Evolutionary conservation across 2,329 filamentous ascomycete genomes (phyloP).

Genomic region (Cordyceps pruinosa): DNA sequence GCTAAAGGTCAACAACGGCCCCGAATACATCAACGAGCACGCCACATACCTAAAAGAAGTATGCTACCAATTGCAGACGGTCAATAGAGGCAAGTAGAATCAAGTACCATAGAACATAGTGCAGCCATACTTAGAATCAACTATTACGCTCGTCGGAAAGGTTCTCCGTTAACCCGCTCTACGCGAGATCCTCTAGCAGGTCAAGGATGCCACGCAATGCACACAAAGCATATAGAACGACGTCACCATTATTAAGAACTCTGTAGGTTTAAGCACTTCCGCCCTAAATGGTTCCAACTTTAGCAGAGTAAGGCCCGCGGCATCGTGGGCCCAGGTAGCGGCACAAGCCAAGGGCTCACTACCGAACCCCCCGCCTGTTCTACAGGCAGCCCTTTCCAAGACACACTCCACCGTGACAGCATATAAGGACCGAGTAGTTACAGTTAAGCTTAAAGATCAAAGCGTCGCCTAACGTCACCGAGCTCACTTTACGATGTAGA

Average conservation of each 20-base stretch:
- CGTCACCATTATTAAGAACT: slow-evolving; percentile 12
- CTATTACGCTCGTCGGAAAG: slow-evolving; percentile 9
- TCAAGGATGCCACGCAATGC: slow-evolving; percentile 17
- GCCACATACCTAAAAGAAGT: slow-evolving; percentile 18
- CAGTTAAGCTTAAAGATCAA: background rate
- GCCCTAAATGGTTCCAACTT: no score
- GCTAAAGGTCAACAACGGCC: slow-evolving; percentile 6
- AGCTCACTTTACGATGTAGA: slow-evolving; percentile 12
- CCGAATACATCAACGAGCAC: slow-evolving; percentile 16
- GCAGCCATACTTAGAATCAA: no score
- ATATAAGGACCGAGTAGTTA: background rate
- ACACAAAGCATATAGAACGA: slow-evolving; percentile 19
- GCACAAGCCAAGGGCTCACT: no score
- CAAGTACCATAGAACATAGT: no score
- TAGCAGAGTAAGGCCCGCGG: no score
- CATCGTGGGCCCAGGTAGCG: no score
- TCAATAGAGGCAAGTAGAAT: slow-evolving; percentile 3
- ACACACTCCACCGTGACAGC: slow-evolving; percentile 8
- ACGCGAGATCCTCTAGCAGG: slow-evolving; percentile 17
- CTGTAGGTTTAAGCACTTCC: no score
- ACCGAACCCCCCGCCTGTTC: no score
- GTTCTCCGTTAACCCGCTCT: slow-evolving; percentile 16
- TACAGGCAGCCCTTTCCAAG: no score
- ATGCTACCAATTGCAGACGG: slow-evolving; percentile 17
- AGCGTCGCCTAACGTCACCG: slow-evolving; percentile 14